Conservation (phyloP, 1,284 basidiomycete species). For the Rhodotorula sp. region DNA sequence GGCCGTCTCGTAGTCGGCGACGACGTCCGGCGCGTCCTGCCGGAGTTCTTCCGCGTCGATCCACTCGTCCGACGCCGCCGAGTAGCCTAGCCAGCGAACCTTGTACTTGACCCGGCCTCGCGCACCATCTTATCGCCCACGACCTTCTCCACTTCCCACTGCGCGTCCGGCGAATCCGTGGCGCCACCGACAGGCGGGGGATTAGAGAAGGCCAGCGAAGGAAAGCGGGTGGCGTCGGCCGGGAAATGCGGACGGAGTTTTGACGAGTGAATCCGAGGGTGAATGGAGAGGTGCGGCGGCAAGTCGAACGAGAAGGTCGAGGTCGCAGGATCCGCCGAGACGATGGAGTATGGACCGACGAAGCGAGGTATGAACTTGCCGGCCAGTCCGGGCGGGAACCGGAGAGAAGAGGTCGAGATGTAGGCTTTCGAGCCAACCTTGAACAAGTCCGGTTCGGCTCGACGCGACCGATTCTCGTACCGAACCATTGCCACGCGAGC, state of each 20-base stretch:
- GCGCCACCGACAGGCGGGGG: too few species aligned
- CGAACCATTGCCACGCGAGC: constrained; percentile 7
- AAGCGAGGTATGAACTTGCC: constrained; percentile 11
- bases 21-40: neutral
- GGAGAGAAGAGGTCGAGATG: neutral
- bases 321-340: neutral
- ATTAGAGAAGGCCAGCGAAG: constrained; percentile 1
- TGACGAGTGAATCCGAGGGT: neutral
- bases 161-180: too few species aligned
- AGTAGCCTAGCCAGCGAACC: constrained; percentile 10
- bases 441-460: neutral
- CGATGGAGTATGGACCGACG: constrained; percentile 9
- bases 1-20: too few species aligned
- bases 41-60: neutral
- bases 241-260: constrained; percentile 8
- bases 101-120: neutral
- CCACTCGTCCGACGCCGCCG: constrained; percentile 6
- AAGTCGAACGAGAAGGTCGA: constrained; percentile 6
- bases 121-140: neutral
- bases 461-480: constrained; percentile 4
- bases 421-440: constrained; percentile 1
- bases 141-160: constrained; percentile 4
- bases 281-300: constrained; percentile 10
- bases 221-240: constrained; percentile 12
- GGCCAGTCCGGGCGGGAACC: neutral